Evolutionary conservation across 305 asterid genomes (phyloP).

Genomic region (Coffea humblotiana): DNA sequence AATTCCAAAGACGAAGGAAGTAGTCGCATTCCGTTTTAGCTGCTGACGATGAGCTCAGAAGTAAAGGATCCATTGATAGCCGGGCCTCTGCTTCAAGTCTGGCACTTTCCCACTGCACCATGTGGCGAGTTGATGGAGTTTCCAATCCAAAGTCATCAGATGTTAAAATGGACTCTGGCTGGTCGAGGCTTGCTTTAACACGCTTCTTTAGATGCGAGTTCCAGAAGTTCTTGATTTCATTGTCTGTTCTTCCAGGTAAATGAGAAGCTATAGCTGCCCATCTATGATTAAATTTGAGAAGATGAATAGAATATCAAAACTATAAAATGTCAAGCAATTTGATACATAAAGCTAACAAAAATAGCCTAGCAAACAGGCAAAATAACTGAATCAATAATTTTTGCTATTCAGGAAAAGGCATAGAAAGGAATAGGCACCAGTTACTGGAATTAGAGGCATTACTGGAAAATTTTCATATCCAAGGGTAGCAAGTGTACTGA

Average conservation of each 20-base stretch:
- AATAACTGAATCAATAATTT: neutral
- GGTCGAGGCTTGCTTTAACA: slow-evolving; percentile 14
- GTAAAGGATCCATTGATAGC: slow-evolving; percentile 27
- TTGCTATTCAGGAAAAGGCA: neutral
- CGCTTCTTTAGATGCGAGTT: slow-evolving; percentile 63
- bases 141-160: slow-evolving; percentile 25
- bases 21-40: slow-evolving; percentile 36
- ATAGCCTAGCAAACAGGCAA: neutral
- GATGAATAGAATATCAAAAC: neutral
- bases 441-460: neutral
- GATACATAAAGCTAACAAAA: neutral
- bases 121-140: slow-evolving; percentile 28
- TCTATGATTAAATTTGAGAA: slow-evolving; percentile 28
- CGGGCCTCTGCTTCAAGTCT: slow-evolving; percentile 42
- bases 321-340: neutral
- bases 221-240: slow-evolving; percentile 74
- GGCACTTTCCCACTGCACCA: slow-evolving; percentile 42
- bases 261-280: slow-evolving; percentile 70
- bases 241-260: slow-evolving; percentile 76
- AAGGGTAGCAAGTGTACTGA: neutral
- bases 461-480: neutral
- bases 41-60: slow-evolving; percentile 18
- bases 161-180: slow-evolving; percentile 26
- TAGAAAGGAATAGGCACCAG: neutral
- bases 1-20: slow-evolving; percentile 61